Evolutionary conservation across 2,329 filamentous ascomycete genomes (phyloP), one percentile per base, ranked within the genome.

Genomic region (Leptographium procerum): DNA sequence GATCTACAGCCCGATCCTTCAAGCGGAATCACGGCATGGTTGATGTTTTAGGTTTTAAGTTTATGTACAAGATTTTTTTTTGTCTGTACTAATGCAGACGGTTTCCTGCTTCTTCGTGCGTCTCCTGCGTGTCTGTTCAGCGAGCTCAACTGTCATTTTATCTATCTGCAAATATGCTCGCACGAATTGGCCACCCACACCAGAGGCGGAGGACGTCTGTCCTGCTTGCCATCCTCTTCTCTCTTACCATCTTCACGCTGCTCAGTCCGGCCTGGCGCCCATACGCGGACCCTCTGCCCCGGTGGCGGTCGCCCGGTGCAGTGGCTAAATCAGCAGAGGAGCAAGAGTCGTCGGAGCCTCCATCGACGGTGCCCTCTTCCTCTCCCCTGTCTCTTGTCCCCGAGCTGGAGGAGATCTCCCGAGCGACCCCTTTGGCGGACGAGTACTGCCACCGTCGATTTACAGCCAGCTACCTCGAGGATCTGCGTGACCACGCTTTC

Each of bases 401-500:
- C 36, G 53, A 55, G 19, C 31, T 53, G 6, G 51, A 33, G 14
- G 33, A n/a, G 19, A 9, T 26, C 19, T 2, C 16, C n/a, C 16
- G 10, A 1, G n/a, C 29, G 11, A 29, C 19, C 31, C 51, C 51
- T 13, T 19, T 22, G 6, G 29, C 29, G 3, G 58, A 45, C 19
- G 58, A 26, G 14, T 61, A 52, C 47, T 62, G 61, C 43, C n/a
- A 13, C 6, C 28, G 54, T 4, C 55, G 56, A 2, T 62, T 62
- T 19, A 52, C 56, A 2, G 14, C 26, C 19, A 50, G 22, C 43
- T 64, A 64, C 40, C 59, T 64, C 13, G 31, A 60, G 1, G 56
- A 61, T 16, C 45, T 64, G 11, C 57, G 61, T 24, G 52, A 61
- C 45, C 59, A 63, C 31, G 24, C 45, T 6, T 59, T 63, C 22